Evolutionary conservation across 495 filamentous ascomycete genomes (phyloP).

Genomic region (Immersiella caudata): DNA sequence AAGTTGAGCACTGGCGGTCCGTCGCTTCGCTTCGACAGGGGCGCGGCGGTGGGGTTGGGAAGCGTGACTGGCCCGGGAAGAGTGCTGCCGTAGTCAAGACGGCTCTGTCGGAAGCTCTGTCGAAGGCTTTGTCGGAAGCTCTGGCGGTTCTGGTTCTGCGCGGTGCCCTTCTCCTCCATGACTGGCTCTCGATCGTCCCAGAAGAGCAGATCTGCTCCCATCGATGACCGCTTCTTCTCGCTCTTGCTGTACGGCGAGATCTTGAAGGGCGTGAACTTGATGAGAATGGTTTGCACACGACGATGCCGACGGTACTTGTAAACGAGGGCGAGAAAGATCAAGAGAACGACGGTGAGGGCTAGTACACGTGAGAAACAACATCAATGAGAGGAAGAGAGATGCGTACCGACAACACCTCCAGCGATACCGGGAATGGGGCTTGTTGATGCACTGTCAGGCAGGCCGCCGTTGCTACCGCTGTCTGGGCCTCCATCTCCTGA

Average conservation of each 20-base stretch:
- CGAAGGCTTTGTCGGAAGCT: conserved; percentile 26
- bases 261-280: conserved; percentile 34
- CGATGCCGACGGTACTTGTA: conserved; percentile 33
- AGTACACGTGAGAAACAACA: neutral
- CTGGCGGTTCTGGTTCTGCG: conserved; percentile 22
- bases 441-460: neutral
- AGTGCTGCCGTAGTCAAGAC: conserved; percentile 7
- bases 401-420: conserved; percentile 33
- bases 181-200: conserved; percentile 26
- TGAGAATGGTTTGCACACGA: conserved; percentile 31
- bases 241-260: conserved; percentile 27
- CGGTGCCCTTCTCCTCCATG: conserved; percentile 15
- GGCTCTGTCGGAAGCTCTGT: conserved; percentile 3
- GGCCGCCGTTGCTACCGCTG: neutral
- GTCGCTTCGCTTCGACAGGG: conserved; percentile 8
- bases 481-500: neutral
- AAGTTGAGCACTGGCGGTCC: conserved; percentile 18
- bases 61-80: conserved; percentile 12
- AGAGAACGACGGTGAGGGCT: conserved; percentile 33
- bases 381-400: neutral
- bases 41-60: conserved; percentile 21
- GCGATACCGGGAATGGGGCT: conserved; percentile 29
- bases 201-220: conserved; percentile 34
- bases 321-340: conserved; percentile 32
- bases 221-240: conserved; percentile 34